A percentile compares a stretch with the other conserved stretches of the same genome.
Conservation (phyloP, 345 rosid species). For the Pseudoturritis turrita region DNA sequence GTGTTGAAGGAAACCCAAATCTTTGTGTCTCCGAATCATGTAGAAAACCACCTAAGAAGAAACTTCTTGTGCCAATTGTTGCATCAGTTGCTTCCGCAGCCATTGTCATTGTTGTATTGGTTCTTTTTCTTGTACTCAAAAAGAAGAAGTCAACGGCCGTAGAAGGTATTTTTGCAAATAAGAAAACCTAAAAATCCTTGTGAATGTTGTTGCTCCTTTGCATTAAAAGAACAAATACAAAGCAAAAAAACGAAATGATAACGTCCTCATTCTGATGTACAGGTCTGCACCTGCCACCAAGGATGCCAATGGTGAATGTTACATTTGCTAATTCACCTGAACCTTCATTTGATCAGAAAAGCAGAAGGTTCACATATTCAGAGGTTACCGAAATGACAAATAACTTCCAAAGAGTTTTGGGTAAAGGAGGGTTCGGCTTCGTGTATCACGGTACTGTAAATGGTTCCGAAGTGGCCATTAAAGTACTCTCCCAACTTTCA, state of each 20-base stretch:
- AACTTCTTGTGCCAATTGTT: not conserved
- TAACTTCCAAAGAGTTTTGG: constrained; percentile 33
- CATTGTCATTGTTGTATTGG: not conserved
- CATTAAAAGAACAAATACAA: too few relatives aligned
- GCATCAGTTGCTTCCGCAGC: constrained; percentile 1
- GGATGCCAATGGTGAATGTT: too few relatives aligned
- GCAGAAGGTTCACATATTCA: constrained; percentile 17
- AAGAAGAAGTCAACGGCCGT: not conserved
- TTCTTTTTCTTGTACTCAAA: constrained; percentile 4
- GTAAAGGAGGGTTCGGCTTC: constrained; percentile 46
- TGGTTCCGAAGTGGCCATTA: constrained; percentile 42
- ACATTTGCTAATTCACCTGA: too few relatives aligned
- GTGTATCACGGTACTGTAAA: constrained; percentile 36
- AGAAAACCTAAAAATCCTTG: too few relatives aligned
- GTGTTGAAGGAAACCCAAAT: constrained; percentile 13
- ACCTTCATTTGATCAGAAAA: not conserved
- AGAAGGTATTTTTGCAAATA: not conserved
- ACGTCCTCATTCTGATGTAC: too few relatives aligned
- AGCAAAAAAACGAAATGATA: too few relatives aligned
- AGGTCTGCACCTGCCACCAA: too few relatives aligned
- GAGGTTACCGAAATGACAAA: constrained; percentile 36
- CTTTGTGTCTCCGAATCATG: constrained; percentile 4
- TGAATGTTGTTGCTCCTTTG: too few relatives aligned
- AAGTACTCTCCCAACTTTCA: constrained; percentile 39
- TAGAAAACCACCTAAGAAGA: not conserved